Evolutionary conservation across 2,329 filamentous ascomycete genomes (phyloP).

Genomic region (Cladosporium colombiae): DNA sequence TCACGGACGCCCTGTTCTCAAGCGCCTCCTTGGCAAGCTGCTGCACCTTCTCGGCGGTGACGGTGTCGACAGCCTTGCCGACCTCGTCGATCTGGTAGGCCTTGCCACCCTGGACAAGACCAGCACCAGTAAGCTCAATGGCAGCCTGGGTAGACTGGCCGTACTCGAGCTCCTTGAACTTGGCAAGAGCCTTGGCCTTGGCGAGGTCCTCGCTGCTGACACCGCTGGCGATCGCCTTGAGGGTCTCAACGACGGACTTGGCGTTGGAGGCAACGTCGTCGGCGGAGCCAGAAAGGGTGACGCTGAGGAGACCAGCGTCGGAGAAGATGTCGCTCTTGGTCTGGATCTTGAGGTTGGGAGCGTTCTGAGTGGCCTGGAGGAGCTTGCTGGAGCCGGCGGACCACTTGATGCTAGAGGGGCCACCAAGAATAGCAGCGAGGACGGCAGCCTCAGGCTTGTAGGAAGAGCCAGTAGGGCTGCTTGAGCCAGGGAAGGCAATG

Average conservation of each 20-base stretch:
- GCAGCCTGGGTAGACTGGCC: conserved; percentile 76
- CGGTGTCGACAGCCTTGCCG: conserved; percentile 74
- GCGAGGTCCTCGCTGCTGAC: conserved; percentile 81
- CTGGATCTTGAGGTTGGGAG: conserved; percentile 66
- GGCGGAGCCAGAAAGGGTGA: conserved; percentile 77
- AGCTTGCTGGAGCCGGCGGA: conserved; percentile 88
- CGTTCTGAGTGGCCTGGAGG: conserved; percentile 70
- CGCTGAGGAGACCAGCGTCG: conserved; percentile 85
- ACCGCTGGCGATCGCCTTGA: conserved; percentile 73
- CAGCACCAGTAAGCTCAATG: conserved; percentile 80
- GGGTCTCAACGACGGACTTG: conserved; percentile 72
- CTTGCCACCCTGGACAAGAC: conserved; percentile 78
- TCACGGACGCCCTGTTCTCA: conserved; percentile 84
- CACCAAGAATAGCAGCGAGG: conserved; percentile 84
- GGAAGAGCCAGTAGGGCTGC: conserved; percentile 67
- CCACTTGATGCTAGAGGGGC: conserved; percentile 93
- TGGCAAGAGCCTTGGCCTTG: conserved; percentile 90
- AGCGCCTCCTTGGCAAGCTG: conserved; percentile 87
- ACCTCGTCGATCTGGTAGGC: conserved; percentile 80
- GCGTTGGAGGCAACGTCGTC: conserved; percentile 72
- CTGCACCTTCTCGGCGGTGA: conserved; percentile 83
- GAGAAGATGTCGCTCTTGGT: conserved; percentile 86
- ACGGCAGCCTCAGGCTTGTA: conserved; percentile 91
- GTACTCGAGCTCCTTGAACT: conserved; percentile 84
- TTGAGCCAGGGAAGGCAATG: conserved; percentile 89